Conservation (phyloP, 2,329 filamentous ascomycete genomes). For the Ambrosiella beaveri region DNA sequence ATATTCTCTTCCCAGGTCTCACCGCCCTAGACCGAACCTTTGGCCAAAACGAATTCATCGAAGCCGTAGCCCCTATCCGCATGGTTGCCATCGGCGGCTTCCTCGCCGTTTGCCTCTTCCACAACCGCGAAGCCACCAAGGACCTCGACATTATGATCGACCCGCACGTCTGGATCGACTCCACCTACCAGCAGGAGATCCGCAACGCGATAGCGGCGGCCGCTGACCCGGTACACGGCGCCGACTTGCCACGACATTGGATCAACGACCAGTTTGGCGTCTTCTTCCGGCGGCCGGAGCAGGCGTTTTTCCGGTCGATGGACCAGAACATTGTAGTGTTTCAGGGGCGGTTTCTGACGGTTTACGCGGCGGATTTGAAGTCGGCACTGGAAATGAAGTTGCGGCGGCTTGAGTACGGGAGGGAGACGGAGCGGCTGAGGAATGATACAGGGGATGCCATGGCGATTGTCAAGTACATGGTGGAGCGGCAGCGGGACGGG, state of each 20-base stretch:
- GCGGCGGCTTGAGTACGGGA: constrained; percentile 15
- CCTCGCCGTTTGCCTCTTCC: constrained; percentile 16
- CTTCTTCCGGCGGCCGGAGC: not conserved
- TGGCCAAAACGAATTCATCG: constrained; percentile 16
- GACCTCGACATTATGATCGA: constrained; percentile 18
- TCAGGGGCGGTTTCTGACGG: constrained; percentile 15
- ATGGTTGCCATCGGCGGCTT: constrained; percentile 17
- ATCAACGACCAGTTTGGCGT: not conserved
- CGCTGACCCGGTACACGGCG: constrained; percentile 13
- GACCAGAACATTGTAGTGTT: constrained; percentile 15
- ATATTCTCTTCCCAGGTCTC: constrained; percentile 13
- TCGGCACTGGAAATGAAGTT: constrained; percentile 18
- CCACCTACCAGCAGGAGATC: constrained; percentile 15
- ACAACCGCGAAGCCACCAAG: constrained; percentile 15
- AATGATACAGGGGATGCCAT: constrained; percentile 12
- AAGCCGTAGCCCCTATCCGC: constrained; percentile 17
- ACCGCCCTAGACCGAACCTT: constrained; percentile 16
- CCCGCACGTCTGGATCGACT: constrained; percentile 16
- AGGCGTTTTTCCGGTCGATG: not conserved
- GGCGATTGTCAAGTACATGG: constrained; percentile 9
- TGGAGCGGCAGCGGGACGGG: not conserved
- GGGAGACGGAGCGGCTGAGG: not conserved
- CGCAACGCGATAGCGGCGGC: constrained; percentile 12
- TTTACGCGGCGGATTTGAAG: constrained; percentile 17
- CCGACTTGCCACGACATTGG: constrained; percentile 5